Conservation (phyloP, 306 rosid genomes). For the Casuarina equisetifolia region DNA sequence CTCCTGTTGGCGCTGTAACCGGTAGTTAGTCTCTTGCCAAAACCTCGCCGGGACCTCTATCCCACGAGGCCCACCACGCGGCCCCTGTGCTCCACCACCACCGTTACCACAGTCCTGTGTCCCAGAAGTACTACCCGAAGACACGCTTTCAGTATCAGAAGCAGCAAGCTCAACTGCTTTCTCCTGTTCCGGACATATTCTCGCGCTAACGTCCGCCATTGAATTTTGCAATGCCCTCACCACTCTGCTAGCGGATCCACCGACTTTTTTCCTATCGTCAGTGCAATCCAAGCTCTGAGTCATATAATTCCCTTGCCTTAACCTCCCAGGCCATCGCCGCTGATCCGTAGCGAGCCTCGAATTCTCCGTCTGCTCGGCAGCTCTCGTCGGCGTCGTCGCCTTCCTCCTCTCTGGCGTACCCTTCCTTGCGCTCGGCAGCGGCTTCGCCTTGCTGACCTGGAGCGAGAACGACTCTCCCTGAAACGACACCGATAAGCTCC, state of each 20-base stretch:
- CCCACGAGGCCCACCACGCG: conserved; percentile 47
- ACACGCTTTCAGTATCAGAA: conserved; percentile 76
- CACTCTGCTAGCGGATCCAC: conserved; percentile 51
- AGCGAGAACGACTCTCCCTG: conserved; percentile 89
- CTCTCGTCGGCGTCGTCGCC: conserved; percentile 40
- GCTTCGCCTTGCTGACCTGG: conserved; percentile 71
- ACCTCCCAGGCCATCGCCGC: conserved; percentile 69
- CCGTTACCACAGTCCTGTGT: conserved; percentile 33
- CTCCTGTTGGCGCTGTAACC: conserved; percentile 52
- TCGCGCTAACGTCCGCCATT: conserved; percentile 43
- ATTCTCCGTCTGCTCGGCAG: conserved; percentile 47
- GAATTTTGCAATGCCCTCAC: conserved; percentile 61
- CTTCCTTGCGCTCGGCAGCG: conserved; percentile 56
- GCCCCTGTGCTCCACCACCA: conserved; percentile 32
- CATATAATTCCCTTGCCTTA: conserved; percentile 47
- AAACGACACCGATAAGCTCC: conserved; percentile 90
- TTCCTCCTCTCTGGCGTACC: conserved; percentile 81
- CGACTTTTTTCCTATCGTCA: conserved; percentile 42
- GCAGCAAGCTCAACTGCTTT: conserved; percentile 39
- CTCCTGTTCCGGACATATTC: conserved; percentile 25
- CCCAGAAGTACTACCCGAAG: conserved; percentile 59
- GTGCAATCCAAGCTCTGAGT: conserved; percentile 55
- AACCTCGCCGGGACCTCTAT: conserved; percentile 67
- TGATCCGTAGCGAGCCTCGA: conserved; percentile 55
- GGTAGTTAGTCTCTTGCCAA: conserved; percentile 63